phyloP scores from a whole-genome alignment of 305 asterid species.

The Fraxinus latifolia region DNA sequence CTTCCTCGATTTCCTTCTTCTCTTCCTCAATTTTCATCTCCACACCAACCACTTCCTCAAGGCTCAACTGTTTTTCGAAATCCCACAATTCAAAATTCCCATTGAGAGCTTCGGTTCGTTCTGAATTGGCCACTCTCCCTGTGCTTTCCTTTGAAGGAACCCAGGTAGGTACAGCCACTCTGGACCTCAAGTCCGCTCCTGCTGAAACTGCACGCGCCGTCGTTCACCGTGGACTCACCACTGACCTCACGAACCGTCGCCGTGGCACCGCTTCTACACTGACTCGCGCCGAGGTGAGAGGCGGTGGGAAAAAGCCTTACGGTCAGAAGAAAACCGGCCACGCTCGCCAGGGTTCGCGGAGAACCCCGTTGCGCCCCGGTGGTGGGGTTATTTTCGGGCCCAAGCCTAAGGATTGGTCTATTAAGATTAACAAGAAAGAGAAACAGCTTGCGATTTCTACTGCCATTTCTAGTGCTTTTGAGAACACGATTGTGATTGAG shows the following conservation, averaged over 20 bases:
- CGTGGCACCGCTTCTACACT: slow-evolving; percentile 96
- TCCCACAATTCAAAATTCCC: slow-evolving; percentile 28
- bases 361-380: slow-evolving; percentile 93
- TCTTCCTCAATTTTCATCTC: slow-evolving; percentile 62
- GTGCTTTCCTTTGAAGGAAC: slow-evolving; percentile 73
- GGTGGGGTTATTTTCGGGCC: slow-evolving; percentile 96
- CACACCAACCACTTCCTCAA: slow-evolving; percentile 30
- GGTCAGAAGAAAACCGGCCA: slow-evolving; percentile 82
- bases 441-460: slow-evolving; percentile 81
- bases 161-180: slow-evolving; percentile 60
- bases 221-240: slow-evolving; percentile 87
- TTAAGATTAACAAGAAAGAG: slow-evolving; percentile 83
- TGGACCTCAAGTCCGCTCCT: slow-evolving; percentile 70
- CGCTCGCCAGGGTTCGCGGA: slow-evolving; percentile 84
- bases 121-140: slow-evolving; percentile 67
- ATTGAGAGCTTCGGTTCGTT: slow-evolving; percentile 27
- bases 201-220: slow-evolving; percentile 89
- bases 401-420: slow-evolving; percentile 89
- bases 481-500: slow-evolving; percentile 66
- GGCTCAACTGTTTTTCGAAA: slow-evolving; percentile 33
- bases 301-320: slow-evolving; percentile 84
- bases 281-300: slow-evolving; percentile 88
- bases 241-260: slow-evolving; percentile 89
- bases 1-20: slow-evolving; percentile 49
- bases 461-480: slow-evolving; percentile 67